phyloP scores from a whole-genome alignment of 441 rosid species.

The Eruca vesicaria region DNA sequence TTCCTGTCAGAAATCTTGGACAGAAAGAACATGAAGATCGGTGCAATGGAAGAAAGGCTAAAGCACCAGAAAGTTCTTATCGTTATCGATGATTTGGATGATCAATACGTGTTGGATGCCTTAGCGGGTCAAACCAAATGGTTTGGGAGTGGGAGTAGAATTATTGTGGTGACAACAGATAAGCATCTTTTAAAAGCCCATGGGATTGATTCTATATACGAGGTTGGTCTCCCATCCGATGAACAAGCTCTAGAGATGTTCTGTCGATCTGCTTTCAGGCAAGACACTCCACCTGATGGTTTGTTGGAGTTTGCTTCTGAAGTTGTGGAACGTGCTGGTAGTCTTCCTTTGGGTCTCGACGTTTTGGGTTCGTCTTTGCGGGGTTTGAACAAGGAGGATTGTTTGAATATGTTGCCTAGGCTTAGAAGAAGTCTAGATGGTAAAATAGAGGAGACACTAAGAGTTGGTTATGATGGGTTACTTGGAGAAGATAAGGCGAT shows the following conservation, averaged over 20 bases:
- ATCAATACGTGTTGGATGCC: not conserved
- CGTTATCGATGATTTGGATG: too few species aligned
- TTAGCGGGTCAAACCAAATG: not conserved
- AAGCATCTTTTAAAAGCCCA: not conserved
- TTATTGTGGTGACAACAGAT: conserved; percentile 23
- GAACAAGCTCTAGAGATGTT: conserved; percentile 22
- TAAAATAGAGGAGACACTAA: not conserved
- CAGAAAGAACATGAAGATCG: not conserved
- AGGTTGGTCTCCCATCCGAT: not conserved
- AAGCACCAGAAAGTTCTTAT: not conserved
- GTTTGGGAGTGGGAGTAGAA: too few species aligned
- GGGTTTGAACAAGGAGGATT: not conserved
- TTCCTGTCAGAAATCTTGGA: not conserved
- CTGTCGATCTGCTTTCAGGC: conserved; percentile 17
- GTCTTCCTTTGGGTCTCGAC: conserved; percentile 33
- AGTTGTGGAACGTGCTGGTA: not conserved
- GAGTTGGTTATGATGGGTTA: conserved; percentile 4
- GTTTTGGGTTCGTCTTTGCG: conserved; percentile 18
- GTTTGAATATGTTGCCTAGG: not conserved
- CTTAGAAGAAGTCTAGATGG: not conserved
- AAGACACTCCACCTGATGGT: not conserved
- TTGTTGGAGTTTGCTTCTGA: not conserved
- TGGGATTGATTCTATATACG: not conserved
- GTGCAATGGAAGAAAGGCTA: not conserved
- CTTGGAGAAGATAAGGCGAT: not conserved